Percentiles rank a stretch among this genome's conserved stretches.
phyloP scores from a whole-genome alignment of 805 yeast species.

The Spathaspora gorwiae region DNA sequence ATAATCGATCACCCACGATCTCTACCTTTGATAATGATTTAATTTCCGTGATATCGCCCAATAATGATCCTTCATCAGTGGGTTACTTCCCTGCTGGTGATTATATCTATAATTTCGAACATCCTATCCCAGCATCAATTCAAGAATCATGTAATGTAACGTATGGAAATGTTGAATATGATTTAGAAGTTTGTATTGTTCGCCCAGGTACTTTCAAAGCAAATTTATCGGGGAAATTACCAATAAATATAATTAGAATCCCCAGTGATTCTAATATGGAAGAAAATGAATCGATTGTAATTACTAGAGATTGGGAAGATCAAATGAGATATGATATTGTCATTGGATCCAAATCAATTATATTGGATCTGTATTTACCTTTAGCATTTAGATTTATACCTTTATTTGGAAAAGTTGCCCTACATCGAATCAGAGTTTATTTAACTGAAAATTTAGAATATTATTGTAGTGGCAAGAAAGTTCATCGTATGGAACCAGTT shows the following conservation, averaged over 20 bases:
- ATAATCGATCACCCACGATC: slow-evolving; percentile 26
- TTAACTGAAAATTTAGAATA: slow-evolving; percentile 89
- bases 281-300: slow-evolving; percentile 89
- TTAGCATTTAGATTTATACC: slow-evolving; percentile 82
- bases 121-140: slow-evolving; percentile 71
- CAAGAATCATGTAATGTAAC: slow-evolving; percentile 79
- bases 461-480: slow-evolving; percentile 78
- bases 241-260: slow-evolving; percentile 66
- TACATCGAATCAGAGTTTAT: slow-evolving; percentile 82
- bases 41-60: slow-evolving; percentile 5
- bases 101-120: slow-evolving; percentile 88
- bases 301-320: slow-evolving; percentile 90
- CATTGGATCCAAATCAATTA: slow-evolving; percentile 83
- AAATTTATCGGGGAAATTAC: slow-evolving; percentile 58
- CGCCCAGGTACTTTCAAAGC: slow-evolving; percentile 85
- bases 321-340: slow-evolving; percentile 85
- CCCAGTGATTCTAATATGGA: slow-evolving; percentile 78
- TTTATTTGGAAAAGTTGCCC: slow-evolving; percentile 69
- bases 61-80: slow-evolving; percentile 15
- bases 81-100: slow-evolving; percentile 60
- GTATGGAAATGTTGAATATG: slow-evolving; percentile 76
- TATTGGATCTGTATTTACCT: slow-evolving; percentile 80
- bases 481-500: slow-evolving; percentile 88
- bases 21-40: slow-evolving; percentile 4
- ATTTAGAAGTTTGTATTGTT: slow-evolving; percentile 63